Evolutionary conservation across 2,329 filamentous ascomycete genomes (phyloP), one percentile per base, ranked within the genome.

Genomic region (Penicillium expansum): DNA sequence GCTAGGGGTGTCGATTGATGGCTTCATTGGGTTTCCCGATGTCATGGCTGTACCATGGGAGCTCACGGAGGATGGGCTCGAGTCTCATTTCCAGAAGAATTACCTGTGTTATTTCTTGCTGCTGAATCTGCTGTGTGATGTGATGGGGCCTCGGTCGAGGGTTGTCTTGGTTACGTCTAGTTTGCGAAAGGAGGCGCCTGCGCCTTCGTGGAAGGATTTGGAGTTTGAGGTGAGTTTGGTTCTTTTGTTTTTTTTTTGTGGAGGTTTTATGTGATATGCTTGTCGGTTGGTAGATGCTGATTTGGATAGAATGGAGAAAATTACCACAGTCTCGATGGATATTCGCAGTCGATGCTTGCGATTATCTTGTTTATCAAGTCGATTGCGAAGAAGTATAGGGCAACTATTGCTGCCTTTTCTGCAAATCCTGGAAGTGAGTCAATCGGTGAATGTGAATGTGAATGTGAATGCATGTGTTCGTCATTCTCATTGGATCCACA

Each of bases 391-490:
- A 44, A 38, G n/a, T 54, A 49, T 30, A 22, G 22, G 4, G 33
- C 48, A 30, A 62, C 56, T 1, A 63, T 67, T 29, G 32, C 39
- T 20, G 62, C 64, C 0, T 70, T 69, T 48, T 64, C 66, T 22
- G 64, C 62, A 1, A 68, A 68, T 54, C 65, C 68, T 5, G 67
- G 67, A 33, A 68, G 67, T 69, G 30, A 61, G 66, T 64, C 3
- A 11, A 7, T 33, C 27, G 22, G 22, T n/a, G n/a, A n/a, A n/a
- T n/a, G n/a, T n/a, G n/a, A n/a, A n/a, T n/a, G n/a, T n/a, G n/a
- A n/a, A n/a, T n/a, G n/a, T 18, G 16, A 16, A 18, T 16, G 14
- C 9, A 10, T 43, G 18, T n/a, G 18, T 2, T 18, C 18, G 2
- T 5, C 14, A n/a, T 33, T 32, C 35, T 44, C 8, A 33, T 41